Conservation (phyloP, 768 basidiomycete species). For the Leccinum disarticulatum region DNA sequence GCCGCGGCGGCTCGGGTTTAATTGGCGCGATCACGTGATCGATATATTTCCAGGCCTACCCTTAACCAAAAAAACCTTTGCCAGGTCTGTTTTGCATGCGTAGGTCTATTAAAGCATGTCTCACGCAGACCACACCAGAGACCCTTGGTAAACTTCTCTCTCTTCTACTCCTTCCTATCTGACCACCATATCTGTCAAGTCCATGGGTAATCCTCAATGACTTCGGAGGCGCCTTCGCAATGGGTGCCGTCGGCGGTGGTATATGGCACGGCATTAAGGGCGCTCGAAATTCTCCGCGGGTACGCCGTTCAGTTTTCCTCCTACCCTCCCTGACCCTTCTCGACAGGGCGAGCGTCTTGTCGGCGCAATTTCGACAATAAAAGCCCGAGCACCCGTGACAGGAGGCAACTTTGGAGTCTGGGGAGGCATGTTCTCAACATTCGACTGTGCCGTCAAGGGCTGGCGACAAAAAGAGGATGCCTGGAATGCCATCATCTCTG, state of each 20-base stretch:
- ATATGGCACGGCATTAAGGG: slow-evolving; percentile 99
- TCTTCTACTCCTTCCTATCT: not conserved
- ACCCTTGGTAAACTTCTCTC: slow-evolving; percentile 65
- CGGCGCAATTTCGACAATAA: slow-evolving; percentile 93
- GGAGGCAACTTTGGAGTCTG: slow-evolving; percentile 96
- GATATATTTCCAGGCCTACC: slow-evolving; percentile 24
- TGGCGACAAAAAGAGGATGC: slow-evolving; percentile 97
- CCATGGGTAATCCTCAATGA: slow-evolving; percentile 99
- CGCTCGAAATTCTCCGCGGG: slow-evolving; percentile 92
- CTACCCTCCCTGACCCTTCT: not conserved
- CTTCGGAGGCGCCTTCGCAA: slow-evolving; percentile 95
- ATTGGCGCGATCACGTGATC: slow-evolving; percentile 34
- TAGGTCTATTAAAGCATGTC: slow-evolving; percentile 51
- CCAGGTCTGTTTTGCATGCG: not conserved
- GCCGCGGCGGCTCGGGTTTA: not conserved
- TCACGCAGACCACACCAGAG: slow-evolving; percentile 89
- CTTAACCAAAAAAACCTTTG: slow-evolving; percentile 32
- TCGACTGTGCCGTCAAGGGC: slow-evolving; percentile 97
- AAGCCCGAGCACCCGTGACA: slow-evolving; percentile 96
- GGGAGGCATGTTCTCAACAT: slow-evolving; percentile 98
- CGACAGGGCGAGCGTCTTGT: slow-evolving; percentile 89
- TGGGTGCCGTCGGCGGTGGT: slow-evolving; percentile 97
- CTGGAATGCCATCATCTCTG: slow-evolving; percentile 98
- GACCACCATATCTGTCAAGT: slow-evolving; percentile 41
- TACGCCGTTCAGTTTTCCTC: slow-evolving; percentile 38